These are phyloP conservation scores for Erucastrum elatum DNA, from an alignment of 345 rosid species.

Conservation along the genomic window DNA sequence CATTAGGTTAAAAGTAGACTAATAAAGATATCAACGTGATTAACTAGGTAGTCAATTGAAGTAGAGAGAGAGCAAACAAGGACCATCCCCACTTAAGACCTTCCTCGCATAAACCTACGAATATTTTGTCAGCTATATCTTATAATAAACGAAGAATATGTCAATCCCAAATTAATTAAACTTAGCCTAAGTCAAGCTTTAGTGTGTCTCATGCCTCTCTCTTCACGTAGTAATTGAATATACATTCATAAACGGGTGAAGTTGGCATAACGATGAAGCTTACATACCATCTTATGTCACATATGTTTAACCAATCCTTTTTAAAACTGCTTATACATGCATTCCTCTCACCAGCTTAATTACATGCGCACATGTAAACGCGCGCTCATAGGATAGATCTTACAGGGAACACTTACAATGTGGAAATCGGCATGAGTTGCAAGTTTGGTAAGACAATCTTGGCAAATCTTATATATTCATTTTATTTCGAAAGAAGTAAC, in stretches of 20 bases:
- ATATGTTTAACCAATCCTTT: background rate
- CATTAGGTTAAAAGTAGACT: background rate
- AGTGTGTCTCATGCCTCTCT: conserved; percentile 19
- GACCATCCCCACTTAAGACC: conserved; percentile 32
- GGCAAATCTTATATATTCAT: background rate
- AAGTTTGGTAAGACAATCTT: background rate
- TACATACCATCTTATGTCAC: conserved; percentile 4
- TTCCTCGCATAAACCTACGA: conserved; percentile 44
- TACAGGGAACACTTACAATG: background rate
- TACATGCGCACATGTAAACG: background rate
- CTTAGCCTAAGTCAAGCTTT: conserved; percentile 26
- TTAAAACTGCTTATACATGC: background rate
- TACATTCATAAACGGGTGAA: conserved; percentile 5
- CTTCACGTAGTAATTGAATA: conserved; percentile 4
- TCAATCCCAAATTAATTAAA: background rate
- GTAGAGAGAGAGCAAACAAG: background rate
- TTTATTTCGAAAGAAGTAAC: background rate
- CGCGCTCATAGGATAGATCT: background rate
- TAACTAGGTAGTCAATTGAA: conserved; percentile 52
- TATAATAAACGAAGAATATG: conserved; percentile 23
- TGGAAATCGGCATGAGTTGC: background rate
- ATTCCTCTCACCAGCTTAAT: background rate
- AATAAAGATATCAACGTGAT: background rate
- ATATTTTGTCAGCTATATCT: conserved; percentile 20
- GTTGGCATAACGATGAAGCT: background rate